Conservation (phyloP, 257 asterid genomes). For the Nicotiana tabacum region DNA sequence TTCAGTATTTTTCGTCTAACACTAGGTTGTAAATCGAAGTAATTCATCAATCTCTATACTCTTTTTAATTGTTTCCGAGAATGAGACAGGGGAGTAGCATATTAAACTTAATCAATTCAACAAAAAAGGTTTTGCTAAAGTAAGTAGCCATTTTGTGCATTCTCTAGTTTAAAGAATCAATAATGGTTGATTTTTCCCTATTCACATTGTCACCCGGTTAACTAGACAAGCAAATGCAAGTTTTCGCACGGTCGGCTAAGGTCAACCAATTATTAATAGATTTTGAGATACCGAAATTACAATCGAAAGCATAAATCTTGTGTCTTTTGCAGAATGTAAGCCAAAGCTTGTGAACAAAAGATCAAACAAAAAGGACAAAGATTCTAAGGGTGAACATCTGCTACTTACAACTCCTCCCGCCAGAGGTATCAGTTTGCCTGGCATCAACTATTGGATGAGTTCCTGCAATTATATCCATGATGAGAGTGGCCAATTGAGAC, state of each 20-base stretch:
- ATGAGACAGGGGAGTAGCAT: neutral
- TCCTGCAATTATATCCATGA: constrained; percentile 92
- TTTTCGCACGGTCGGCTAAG: neutral
- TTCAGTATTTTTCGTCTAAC: neutral
- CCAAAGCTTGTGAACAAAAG: neutral
- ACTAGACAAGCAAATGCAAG: neutral
- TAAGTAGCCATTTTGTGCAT: neutral
- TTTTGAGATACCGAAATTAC: neutral
- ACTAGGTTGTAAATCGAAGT: neutral
- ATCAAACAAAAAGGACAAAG: neutral
- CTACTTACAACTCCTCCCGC: constrained; percentile 60
- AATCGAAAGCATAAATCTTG: constrained; percentile 2
- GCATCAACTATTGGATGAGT: constrained; percentile 49
- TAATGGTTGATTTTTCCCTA: neutral
- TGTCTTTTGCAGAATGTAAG: neutral
- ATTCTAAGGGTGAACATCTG: neutral
- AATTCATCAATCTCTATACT: neutral
- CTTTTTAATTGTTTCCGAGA: neutral
- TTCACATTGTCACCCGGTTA: neutral
- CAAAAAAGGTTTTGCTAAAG: neutral
- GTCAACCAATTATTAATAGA: neutral
- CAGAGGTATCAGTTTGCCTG: constrained; percentile 42
- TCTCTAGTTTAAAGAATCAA: neutral
- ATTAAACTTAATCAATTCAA: neutral
- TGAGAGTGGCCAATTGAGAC: constrained; percentile 92